phyloP scores from a whole-genome alignment of 371 early-diverging fungal species.

The Dichotomocladium elegans region DNA sequence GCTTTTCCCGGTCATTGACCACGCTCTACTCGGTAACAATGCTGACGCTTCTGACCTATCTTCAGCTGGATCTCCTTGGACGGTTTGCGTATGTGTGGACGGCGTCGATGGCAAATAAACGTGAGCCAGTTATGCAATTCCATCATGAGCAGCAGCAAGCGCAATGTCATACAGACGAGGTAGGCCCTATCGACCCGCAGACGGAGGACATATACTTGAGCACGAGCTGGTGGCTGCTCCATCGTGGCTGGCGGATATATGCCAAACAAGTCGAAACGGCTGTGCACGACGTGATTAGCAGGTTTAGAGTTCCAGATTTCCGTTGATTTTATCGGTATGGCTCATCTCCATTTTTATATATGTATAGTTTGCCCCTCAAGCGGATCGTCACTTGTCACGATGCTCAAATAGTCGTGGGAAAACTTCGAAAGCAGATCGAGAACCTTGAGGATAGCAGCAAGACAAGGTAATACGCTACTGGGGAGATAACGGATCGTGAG shows the following conservation, averaged over 20 bases:
- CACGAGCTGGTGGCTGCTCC: conserved; percentile 87
- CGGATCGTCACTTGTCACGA: conserved; percentile 22
- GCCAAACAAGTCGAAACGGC: conserved; percentile 60
- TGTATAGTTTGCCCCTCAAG: conserved; percentile 28
- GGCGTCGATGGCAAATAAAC: conserved; percentile 52
- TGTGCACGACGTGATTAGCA: conserved; percentile 60
- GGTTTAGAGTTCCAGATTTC: conserved; percentile 34
- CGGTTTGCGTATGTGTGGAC: conserved; percentile 87
- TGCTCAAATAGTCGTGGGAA: conserved; percentile 15
- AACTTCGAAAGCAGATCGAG: conserved; percentile 26
- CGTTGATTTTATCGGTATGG: neutral
- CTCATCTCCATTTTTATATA: neutral
- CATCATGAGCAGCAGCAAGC: conserved; percentile 35
- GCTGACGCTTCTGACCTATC: conserved; percentile 72
- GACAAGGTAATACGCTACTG: conserved; percentile 5
- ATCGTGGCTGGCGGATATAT: conserved; percentile 79
- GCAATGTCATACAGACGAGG: conserved; percentile 31
- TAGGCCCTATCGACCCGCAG: conserved; percentile 41
- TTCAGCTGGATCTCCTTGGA: conserved; percentile 88
- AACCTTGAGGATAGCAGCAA: conserved; percentile 19
- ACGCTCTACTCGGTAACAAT: conserved; percentile 79
- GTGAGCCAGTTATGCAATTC: conserved; percentile 49
- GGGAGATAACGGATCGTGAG: no score
- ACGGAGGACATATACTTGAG: conserved; percentile 81
- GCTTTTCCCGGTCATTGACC: conserved; percentile 77